Base-by-base conservation (phyloP, 352 stramenopile genomes). In the Hyaloperonospora arabidopsidis region DNA sequence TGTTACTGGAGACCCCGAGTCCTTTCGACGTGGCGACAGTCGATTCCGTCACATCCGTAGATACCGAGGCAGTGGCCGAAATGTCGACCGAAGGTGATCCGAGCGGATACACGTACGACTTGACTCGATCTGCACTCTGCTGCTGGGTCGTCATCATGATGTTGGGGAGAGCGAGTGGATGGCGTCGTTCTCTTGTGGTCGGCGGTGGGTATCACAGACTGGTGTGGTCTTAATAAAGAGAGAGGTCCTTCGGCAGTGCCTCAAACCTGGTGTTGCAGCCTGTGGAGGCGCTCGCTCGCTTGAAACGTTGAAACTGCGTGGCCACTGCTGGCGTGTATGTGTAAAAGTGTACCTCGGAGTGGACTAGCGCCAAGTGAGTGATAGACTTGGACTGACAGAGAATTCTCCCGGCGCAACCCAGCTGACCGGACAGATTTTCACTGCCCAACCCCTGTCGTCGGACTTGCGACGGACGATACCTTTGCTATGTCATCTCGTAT, bases 141-240 rank as follows among this genome's bases (percentile, higher is more conserved):
- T 75, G 72, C 65, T 84, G 70, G 39, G 74, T 60, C 28, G 74
- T 81, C 74, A 84, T 84, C 74, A 84, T 84, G 45, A 59, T 70
- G 35, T 32, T 53, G 43, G 28, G 49, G 44, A 46, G 32, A 23
- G 55, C 43, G 41, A 59, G 49, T 23, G 5, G 32, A 60, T 45
- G 45, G 59, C 45, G 18, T 12, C 45, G 28, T 18, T 23, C 52
- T 59, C 32, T 69, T 45, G 48, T 38, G 49, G 49, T 55, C 47
- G 53, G 25, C 25, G 4, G 25, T 8, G 25, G 8, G 25, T 10
- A 4, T 32, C 25, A 32, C 25, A 8, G 4, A 32, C 25, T 32
- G 4, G 25, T 32, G 4, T 32, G 4, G 4, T 32, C 25, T 8
- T 32, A 10, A 4, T 32, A n/a, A n/a, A n/a, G n/a, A n/a, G n/a